Conservation (phyloP, 352 stramenopile species). For the Phytophthora cactorum region DNA sequence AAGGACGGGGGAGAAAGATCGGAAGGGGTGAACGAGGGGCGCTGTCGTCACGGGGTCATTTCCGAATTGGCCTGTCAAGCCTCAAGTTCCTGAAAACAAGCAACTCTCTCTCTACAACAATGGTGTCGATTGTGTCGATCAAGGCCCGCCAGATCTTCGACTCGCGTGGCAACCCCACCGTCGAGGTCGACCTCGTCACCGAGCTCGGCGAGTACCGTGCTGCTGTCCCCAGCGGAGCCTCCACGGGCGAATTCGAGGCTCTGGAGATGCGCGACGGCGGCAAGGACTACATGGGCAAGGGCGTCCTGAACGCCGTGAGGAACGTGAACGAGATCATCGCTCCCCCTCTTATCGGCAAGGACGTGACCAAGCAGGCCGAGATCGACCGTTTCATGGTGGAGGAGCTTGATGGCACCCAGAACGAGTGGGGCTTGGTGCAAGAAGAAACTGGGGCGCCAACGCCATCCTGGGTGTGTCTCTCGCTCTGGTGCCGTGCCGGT, state of each 20-base stretch:
- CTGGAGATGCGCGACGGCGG: slow-evolving; percentile 98
- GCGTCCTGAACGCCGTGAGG: slow-evolving; percentile 96
- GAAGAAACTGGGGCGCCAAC: slow-evolving; percentile 97
- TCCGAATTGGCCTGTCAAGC: slow-evolving; percentile 29
- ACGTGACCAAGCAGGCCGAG: slow-evolving; percentile 94
- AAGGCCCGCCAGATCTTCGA: slow-evolving; percentile 98
- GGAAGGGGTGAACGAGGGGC: slow-evolving; percentile 7
- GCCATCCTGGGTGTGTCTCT: slow-evolving; percentile 99
- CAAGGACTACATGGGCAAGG: slow-evolving; percentile 97
- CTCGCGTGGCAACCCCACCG: slow-evolving; percentile 98
- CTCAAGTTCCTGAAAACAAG: slow-evolving; percentile 40
- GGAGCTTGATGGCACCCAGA: slow-evolving; percentile 97
- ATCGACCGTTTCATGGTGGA: slow-evolving; percentile 98
- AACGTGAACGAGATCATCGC: slow-evolving; percentile 99
- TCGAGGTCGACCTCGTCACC: slow-evolving; percentile 97
- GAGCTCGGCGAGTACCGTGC: slow-evolving; percentile 94
- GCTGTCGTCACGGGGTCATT: slow-evolving; percentile 17
- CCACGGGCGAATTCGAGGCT: slow-evolving; percentile 97
- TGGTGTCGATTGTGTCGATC: slow-evolving; percentile 88
- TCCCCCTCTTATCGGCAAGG: slow-evolving; percentile 95
- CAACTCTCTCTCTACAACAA: slow-evolving; percentile 26
- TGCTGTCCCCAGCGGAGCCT: slow-evolving; percentile 95
- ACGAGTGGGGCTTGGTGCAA: slow-evolving; percentile 97
- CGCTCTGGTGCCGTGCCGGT: slow-evolving; percentile 95
- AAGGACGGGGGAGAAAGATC: slow-evolving; percentile 22